Conservation (phyloP, 331 rosid genomes). For the Pyrus hybrid region DNA sequence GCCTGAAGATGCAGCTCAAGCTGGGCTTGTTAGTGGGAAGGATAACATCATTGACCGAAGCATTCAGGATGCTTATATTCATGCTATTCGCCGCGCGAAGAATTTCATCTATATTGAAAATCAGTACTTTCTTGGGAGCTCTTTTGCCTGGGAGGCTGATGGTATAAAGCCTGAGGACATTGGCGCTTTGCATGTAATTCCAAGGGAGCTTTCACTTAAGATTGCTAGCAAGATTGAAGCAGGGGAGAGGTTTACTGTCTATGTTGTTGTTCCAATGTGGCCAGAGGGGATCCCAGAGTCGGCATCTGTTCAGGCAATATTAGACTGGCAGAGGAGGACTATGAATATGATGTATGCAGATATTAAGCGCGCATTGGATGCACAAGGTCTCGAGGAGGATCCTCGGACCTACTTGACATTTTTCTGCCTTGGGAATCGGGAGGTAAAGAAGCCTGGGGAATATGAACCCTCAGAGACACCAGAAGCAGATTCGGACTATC, state of each 20-base stretch:
- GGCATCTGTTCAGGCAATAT: no score
- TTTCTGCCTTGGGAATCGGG: conserved; percentile 93
- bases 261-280: conserved; percentile 91
- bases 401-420: conserved; percentile 88
- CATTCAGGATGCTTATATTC: conserved; percentile 87
- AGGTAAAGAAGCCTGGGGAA: conserved; percentile 75
- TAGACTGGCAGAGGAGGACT: conserved; percentile 98
- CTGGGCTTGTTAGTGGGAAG: conserved; percentile 88
- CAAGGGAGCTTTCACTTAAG: conserved; percentile 90
- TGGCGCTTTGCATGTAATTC: conserved; percentile 76
- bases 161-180: conserved; percentile 68
- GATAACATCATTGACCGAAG: conserved; percentile 91
- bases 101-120: conserved; percentile 87
- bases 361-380: conserved; percentile 43
- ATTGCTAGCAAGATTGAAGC: conserved; percentile 78
- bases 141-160: conserved; percentile 56
- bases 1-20: conserved; percentile 81
- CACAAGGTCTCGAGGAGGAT: conserved; percentile 65
- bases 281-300: conserved; percentile 92
- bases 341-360: conserved; percentile 93
- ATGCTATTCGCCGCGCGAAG: conserved; percentile 93
- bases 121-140: conserved; percentile 97
- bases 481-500: conserved; percentile 58
- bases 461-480: conserved; percentile 73
- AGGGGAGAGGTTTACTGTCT: conserved; percentile 75